phyloP scores from a whole-genome alignment of 83 land plant genomes.

The Larix sibirica region DNA sequence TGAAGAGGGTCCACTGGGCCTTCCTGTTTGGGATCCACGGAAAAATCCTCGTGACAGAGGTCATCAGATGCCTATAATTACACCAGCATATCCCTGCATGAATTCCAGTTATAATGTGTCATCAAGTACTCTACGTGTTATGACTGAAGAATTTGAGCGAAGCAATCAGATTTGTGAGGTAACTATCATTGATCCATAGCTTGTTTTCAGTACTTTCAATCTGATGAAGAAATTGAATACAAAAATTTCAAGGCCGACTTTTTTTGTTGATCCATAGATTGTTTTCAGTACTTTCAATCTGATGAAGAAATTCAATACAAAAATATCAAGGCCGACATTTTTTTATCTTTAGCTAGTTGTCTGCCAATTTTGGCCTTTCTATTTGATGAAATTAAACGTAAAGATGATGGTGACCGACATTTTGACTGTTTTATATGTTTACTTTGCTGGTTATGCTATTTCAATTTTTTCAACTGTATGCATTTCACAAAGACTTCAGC shows the following conservation, averaged over 20 bases:
- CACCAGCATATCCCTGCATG: slow-evolving; percentile 98
- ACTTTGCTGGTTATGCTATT: background rate
- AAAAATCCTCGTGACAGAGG: slow-evolving; percentile 72
- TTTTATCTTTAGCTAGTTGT: background rate
- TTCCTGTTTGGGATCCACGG: slow-evolving; percentile 97
- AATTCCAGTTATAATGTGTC: slow-evolving; percentile 98
- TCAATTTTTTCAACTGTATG: background rate
- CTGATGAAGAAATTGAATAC: background rate
- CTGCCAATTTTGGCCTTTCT: background rate
- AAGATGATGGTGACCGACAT: no score
- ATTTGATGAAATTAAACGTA: no score
- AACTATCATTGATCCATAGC: background rate
- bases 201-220: background rate
- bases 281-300: background rate
- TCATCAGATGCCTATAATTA: slow-evolving; percentile 98
- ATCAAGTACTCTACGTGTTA: slow-evolving; percentile 85
- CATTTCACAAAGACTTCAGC: background rate
- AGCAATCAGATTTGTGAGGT: slow-evolving; percentile 86
- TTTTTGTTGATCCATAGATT: background rate
- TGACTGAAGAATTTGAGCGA: slow-evolving; percentile 85
- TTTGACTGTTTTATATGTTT: no score
- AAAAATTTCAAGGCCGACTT: background rate
- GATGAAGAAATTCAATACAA: background rate
- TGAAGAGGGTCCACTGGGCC: slow-evolving; percentile 81
- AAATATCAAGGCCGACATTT: background rate